A percentile compares a stretch with the other conserved stretches of the same genome.
phyloP scores from a whole-genome alignment of 352 stramenopile species.

The Pythium sukuiense region DNA sequence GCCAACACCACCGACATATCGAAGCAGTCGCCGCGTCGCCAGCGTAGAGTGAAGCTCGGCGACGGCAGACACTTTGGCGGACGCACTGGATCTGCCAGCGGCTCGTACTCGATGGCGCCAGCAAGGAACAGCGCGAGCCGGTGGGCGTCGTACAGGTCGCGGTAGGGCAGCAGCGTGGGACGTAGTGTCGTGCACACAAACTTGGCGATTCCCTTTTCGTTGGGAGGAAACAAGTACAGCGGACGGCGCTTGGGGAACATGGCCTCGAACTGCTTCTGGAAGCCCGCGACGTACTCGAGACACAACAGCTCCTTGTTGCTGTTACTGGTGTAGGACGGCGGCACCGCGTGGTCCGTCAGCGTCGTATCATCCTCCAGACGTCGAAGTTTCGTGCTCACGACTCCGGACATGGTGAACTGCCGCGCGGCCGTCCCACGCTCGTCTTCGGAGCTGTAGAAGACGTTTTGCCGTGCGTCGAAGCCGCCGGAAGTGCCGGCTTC shows the following conservation, averaged over 20 bases:
- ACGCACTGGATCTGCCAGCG: constrained; percentile 78
- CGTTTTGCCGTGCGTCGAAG: constrained; percentile 50
- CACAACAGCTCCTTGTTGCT: constrained; percentile 91
- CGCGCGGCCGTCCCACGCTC: constrained; percentile 52
- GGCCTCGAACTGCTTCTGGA: constrained; percentile 87
- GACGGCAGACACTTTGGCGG: constrained; percentile 81
- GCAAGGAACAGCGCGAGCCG: constrained; percentile 89
- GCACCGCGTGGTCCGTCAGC: constrained; percentile 20
- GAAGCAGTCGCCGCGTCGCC: constrained; percentile 90
- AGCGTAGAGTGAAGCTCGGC: constrained; percentile 86
- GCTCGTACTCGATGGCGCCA: constrained; percentile 92
- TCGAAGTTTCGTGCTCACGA: constrained; percentile 83
- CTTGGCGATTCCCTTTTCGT: constrained; percentile 92
- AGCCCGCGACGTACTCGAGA: constrained; percentile 93
- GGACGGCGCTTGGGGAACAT: constrained; percentile 77
- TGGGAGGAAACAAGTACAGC: constrained; percentile 89
- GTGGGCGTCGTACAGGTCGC: constrained; percentile 91
- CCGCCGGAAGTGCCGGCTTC: constrained; percentile 28
- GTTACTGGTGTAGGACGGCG: constrained; percentile 55
- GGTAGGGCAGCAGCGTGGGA: constrained; percentile 90
- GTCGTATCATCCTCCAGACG: constrained; percentile 61
- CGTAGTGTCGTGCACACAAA: constrained; percentile 95
- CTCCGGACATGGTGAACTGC: constrained; percentile 73
- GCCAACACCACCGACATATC: constrained; percentile 89
- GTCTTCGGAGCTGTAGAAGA: constrained; percentile 55